Base-by-base conservation (phyloP, 371 early-diverging fungal species). In the Apophysomyces sp. region DNA sequence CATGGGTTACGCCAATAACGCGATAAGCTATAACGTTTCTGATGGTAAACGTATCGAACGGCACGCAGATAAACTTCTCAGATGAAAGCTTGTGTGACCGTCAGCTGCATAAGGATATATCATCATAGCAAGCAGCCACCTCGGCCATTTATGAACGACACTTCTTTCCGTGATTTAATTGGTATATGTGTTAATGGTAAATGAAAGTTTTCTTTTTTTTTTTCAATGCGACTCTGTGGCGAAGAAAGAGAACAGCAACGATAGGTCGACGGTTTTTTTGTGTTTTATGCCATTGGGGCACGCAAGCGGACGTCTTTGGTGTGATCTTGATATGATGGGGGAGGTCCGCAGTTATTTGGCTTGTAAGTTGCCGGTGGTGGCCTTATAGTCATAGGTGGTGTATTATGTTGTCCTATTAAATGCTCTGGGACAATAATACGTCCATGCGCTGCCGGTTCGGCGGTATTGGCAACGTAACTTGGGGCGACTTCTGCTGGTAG, bases 281-380 rank as follows among this genome's bases (percentile, higher is more conserved):
- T 62, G 41, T 16, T 62, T 55, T 16, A 34, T 61, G 32, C 27
- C 49, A 39, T 44, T 53, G 52, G 21, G 34, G 62, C 27, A 29
- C 60, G 66, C 34, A 71, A 30, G 29, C 52, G 44, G 5, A 61
- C 11, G 24, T 71, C 71, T 61, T 71, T 71, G 12, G 44, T 49
- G 28, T 58, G 61, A 21, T 71, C 71, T 59, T 71, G 71, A 18
- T 71, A 71, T 1, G 71, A 67, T 18, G 71, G 71, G 52, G 71
- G 71, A 2, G 71, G 67, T 29, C 7, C 49, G 11, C 49, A 5
- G 9, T 44, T 9, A 5, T n/a, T 9, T 11, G 49, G 54, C 54
- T 11, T 54, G 54, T 16, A 54, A 57, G 26, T 26, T 4, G 58
- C 41, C 12, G 58, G 49, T 29, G 58, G 58, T 57, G 26, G 58